A percentile compares a stretch with the other conserved stretches of the same genome.
phyloP scores from a whole-genome alignment of 352 stramenopile species.

The Halophytophthora batemanensis region DNA sequence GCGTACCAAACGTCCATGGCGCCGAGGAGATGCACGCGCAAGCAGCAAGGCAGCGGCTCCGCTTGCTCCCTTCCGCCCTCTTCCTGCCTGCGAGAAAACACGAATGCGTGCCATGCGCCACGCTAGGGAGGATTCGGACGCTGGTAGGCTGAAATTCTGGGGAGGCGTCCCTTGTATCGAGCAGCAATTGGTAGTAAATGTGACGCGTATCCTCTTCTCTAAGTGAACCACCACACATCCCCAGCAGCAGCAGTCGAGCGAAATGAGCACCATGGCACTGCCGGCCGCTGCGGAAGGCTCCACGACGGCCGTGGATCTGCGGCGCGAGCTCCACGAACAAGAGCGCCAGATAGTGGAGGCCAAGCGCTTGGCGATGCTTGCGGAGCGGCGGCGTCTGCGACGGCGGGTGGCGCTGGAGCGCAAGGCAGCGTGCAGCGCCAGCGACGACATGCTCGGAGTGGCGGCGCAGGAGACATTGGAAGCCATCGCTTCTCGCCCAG shows the following conservation, averaged over 20 bases:
- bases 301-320: constrained; percentile 6
- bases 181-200: too few species aligned
- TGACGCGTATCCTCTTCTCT: too few species aligned
- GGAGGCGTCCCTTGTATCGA: too few species aligned
- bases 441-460: neutral
- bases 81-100: too few species aligned
- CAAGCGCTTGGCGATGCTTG: constrained; percentile 9
- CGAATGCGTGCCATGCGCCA: too few species aligned
- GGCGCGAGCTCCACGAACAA: neutral
- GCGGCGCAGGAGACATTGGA: constrained; percentile 9
- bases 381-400: constrained; percentile 13
- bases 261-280: neutral
- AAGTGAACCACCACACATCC: too few species aligned
- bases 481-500: too few species aligned
- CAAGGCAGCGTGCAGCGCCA: neutral
- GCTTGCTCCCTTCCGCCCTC: too few species aligned
- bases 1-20: constrained; percentile 77
- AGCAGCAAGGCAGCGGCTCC: too few species aligned
- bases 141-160: too few species aligned
- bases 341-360: constrained; percentile 7
- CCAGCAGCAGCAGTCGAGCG: neutral
- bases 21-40: too few species aligned
- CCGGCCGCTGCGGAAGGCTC: neutral
- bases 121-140: too few species aligned
- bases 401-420: constrained; percentile 1